A percentile compares a stretch with the other conserved stretches of the same genome.
These are phyloP conservation scores for Cymbidium sinense DNA, from an alignment of 106 monocot genomes.

Conservation along the genomic window DNA sequence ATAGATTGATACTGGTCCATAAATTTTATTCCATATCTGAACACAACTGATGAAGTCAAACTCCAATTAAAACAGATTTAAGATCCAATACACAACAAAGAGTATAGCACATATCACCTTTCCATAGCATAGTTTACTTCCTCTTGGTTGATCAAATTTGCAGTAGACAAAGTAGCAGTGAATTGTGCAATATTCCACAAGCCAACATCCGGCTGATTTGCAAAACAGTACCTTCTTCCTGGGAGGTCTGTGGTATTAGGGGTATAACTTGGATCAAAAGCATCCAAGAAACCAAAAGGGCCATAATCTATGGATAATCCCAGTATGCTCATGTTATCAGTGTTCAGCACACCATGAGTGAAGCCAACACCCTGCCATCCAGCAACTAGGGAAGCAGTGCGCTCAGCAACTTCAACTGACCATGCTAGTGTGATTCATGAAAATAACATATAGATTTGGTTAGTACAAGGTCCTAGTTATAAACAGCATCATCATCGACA, in stretches of 20 bases:
- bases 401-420: constrained; percentile 90
- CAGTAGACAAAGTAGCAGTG: constrained; percentile 56
- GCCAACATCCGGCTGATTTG: constrained; percentile 95
- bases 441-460: not conserved
- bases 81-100: not conserved
- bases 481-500: not conserved
- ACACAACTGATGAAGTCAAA: not conserved
- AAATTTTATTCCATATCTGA: constrained; percentile 84
- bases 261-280: constrained; percentile 93
- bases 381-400: constrained; percentile 72
- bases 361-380: constrained; percentile 96
- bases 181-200: constrained; percentile 97
- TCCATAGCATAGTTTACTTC: constrained; percentile 92
- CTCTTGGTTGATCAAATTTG: constrained; percentile 71
- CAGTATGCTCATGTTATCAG: constrained; percentile 96
- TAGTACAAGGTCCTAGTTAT: not conserved
- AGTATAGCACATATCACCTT: constrained; percentile 34
- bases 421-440: constrained; percentile 48
- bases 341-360: constrained; percentile 95
- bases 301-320: constrained; percentile 99
- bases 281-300: constrained; percentile 97
- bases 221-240: constrained; percentile 93
- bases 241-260: constrained; percentile 99
- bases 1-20: constrained; percentile 95
- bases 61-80: not conserved